Conservation (phyloP, 345 rosid genomes). For the Linum tenue region DNA sequence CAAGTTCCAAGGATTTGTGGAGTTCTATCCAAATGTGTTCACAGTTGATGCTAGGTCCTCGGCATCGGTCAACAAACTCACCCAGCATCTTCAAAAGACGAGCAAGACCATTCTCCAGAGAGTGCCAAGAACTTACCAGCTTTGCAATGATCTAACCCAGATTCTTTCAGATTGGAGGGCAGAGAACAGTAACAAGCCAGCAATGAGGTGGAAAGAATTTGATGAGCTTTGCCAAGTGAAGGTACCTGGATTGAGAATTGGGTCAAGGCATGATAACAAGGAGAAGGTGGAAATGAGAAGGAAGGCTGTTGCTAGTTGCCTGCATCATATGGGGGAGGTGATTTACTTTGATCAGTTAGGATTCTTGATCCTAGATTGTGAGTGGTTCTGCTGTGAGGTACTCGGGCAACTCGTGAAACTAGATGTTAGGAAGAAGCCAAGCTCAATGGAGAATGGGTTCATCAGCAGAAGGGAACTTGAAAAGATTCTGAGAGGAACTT, state of each 20-base stretch:
- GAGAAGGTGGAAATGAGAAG: slow-evolving; percentile 64
- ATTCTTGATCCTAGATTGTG: slow-evolving; percentile 63
- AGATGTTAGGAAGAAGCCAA: slow-evolving; percentile 56
- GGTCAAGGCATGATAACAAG: slow-evolving; percentile 58
- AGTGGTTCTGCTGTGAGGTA: slow-evolving; percentile 84
- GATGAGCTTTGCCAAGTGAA: slow-evolving; percentile 72
- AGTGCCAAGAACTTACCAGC: slow-evolving; percentile 87
- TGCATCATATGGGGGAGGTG: slow-evolving; percentile 81
- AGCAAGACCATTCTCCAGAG: slow-evolving; percentile 68
- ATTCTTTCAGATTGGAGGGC: slow-evolving; percentile 81
- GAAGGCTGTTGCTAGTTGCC: slow-evolving; percentile 71
- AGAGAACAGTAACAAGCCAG: slow-evolving; percentile 62
- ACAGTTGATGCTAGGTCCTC: slow-evolving; percentile 90
- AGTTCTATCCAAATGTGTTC: slow-evolving; percentile 71
- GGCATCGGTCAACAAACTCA: slow-evolving; percentile 64
- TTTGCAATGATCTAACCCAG: slow-evolving; percentile 66
- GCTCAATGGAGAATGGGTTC: slow-evolving; percentile 49
- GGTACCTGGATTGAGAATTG: slow-evolving; percentile 65
- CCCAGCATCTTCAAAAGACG: slow-evolving; percentile 59
- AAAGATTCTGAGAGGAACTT: slow-evolving; percentile 57
- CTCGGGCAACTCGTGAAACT: slow-evolving; percentile 67
- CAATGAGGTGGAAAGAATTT: slow-evolving; percentile 89
- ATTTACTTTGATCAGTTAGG: slow-evolving; percentile 73
- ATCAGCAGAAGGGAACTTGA: slow-evolving; percentile 64
- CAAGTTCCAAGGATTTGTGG: slow-evolving; percentile 73